Conservation (phyloP, 805 yeast species). For the Candida glaebosa region DNA sequence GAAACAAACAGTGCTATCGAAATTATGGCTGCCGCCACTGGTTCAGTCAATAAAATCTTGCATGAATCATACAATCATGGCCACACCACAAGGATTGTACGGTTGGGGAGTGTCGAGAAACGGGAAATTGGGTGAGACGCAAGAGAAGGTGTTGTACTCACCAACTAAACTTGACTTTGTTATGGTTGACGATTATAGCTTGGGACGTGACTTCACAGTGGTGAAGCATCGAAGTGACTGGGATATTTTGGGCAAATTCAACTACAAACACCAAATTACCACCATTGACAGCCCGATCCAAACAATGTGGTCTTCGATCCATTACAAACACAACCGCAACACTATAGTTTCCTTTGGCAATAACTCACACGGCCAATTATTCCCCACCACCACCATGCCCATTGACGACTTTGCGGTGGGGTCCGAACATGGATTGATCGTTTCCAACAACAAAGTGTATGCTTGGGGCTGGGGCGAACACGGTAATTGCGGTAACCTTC, state of each 20-base stretch:
- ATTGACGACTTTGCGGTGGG: constrained; percentile 49
- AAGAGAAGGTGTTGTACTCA: constrained; percentile 14
- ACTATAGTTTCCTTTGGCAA: constrained; percentile 60
- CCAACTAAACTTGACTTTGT: constrained; percentile 20
- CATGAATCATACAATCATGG: constrained; percentile 43
- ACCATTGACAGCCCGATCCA: constrained; percentile 8
- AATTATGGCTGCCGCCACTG: constrained; percentile 5
- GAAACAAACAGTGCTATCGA: constrained; percentile 8
- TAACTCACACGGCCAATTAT: constrained; percentile 69
- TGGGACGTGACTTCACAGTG: constrained; percentile 62
- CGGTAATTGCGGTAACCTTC: constrained; percentile 76
- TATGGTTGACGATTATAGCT: constrained; percentile 15
- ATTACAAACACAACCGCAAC: background rate
- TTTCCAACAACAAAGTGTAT: constrained; percentile 34
- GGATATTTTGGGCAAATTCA: constrained; percentile 16
- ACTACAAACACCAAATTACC: background rate
- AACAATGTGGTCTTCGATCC: constrained; percentile 73
- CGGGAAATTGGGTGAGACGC: constrained; percentile 45
- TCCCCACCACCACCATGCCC: constrained; percentile 14
- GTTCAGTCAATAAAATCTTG: constrained; percentile 30
- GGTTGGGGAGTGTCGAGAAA: constrained; percentile 72
- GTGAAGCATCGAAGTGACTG: constrained; percentile 18
- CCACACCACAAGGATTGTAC: constrained; percentile 41
- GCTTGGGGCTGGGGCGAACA: constrained; percentile 99
- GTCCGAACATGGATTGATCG: constrained; percentile 79